Conservation (phyloP, 2,329 filamentous ascomycete species). For the Herpotrichia juniperi region DNA sequence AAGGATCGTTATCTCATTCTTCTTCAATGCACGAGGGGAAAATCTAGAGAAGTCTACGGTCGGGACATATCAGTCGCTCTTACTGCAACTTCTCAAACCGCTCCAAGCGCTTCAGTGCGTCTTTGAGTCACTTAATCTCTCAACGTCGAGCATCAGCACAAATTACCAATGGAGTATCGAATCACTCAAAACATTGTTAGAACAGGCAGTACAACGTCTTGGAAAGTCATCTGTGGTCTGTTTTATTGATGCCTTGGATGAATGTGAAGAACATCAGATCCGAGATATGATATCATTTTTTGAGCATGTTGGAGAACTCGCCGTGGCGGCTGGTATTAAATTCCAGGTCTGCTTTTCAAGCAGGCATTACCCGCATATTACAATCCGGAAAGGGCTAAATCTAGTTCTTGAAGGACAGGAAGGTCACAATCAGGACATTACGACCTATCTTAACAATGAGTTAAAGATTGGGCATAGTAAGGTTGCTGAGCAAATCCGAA, state of each 20-base stretch:
- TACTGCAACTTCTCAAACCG: conserved; percentile 28
- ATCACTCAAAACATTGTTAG: conserved; percentile 24
- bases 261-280: conserved; percentile 53
- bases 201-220: too few species aligned
- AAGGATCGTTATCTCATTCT: conserved; percentile 19
- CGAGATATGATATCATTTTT: conserved; percentile 54
- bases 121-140: conserved; percentile 14
- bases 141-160: conserved; percentile 4
- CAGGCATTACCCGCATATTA: too few species aligned
- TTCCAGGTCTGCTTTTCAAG: too few species aligned
- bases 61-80: conserved; percentile 30
- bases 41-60: conserved; percentile 25
- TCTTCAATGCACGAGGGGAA: conserved; percentile 33
- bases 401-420: conserved; percentile 45
- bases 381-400: too few species aligned
- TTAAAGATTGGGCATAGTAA: conserved; percentile 30
- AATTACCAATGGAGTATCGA: conserved; percentile 17
- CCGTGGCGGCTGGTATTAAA: too few species aligned
- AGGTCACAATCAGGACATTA: conserved; percentile 47
- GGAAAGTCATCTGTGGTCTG: conserved; percentile 26
- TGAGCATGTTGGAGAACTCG: conserved; percentile 47
- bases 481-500: conserved; percentile 8
- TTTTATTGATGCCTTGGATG: conserved; percentile 56
- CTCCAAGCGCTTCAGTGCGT: conserved; percentile 14
- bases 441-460: conserved; percentile 23